These are phyloP conservation scores for Rhizoctonia solani DNA, from an alignment of 1,284 basidiomycete species.

Conservation along the genomic window DNA sequence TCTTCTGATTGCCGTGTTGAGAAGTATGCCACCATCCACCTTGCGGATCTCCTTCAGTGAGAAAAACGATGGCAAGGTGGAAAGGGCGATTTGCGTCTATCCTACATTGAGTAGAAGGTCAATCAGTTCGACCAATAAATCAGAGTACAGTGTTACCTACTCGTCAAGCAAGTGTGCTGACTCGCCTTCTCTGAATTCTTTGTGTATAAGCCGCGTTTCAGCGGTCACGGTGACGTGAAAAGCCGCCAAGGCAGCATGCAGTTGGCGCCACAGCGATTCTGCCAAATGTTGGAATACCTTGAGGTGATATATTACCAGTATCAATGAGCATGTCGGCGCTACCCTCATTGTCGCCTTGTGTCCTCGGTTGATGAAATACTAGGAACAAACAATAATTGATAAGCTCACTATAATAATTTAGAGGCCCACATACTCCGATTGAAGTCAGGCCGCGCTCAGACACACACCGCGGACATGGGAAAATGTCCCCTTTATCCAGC, in stretches of 20 bases:
- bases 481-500: no score
- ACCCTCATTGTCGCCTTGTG: neutral
- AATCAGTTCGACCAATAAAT: neutral
- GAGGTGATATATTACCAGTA: slow-evolving; percentile 4
- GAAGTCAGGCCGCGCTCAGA: no score
- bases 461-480: no score
- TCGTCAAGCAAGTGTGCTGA: neutral
- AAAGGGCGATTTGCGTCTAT: neutral
- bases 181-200: neutral
- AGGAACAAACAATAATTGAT: no score
- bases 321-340: neutral
- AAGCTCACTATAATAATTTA: no score
- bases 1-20: neutral
- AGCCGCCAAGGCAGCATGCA: neutral
- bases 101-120: neutral
- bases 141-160: neutral
- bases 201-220: neutral
- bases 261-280: neutral
- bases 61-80: slow-evolving; percentile 1
- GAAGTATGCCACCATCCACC: slow-evolving; percentile 13
- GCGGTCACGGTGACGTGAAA: slow-evolving; percentile 1
- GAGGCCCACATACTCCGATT: no score
- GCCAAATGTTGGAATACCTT: neutral
- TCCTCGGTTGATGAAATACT: slow-evolving; percentile 13
- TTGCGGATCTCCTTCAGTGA: slow-evolving; percentile 1